Evolutionary conservation across 2,329 filamentous ascomycete genomes (phyloP).

Genomic region (Elsinoe batatas): DNA sequence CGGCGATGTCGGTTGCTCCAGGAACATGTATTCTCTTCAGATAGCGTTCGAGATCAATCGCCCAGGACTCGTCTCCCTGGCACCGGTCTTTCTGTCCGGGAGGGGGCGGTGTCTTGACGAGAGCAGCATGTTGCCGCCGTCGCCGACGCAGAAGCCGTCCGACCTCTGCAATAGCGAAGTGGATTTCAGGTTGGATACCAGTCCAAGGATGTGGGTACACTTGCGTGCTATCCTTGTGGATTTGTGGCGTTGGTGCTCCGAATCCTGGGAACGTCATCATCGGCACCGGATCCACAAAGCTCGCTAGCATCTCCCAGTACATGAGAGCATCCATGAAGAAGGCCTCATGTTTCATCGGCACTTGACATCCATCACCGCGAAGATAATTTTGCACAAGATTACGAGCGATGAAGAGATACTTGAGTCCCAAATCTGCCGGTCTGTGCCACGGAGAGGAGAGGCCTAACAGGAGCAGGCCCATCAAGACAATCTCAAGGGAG

Average conservation of each 20-base stretch:
- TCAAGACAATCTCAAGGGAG: conserved; percentile 42
- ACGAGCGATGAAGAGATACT: conserved; percentile 41
- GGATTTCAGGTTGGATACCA: conserved; percentile 36
- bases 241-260: conserved; percentile 17
- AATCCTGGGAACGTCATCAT: conserved; percentile 30
- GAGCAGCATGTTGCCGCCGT: conserved; percentile 2
- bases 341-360: conserved; percentile 23
- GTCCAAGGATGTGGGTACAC: conserved; percentile 41
- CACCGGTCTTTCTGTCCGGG: neutral
- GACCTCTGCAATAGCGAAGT: conserved; percentile 38
- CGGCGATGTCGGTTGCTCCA: conserved; percentile 37
- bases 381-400: conserved; percentile 29
- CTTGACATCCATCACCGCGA: neutral
- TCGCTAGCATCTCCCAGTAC: conserved; percentile 51
- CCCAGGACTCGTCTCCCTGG: conserved; percentile 27
- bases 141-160: conserved; percentile 28
- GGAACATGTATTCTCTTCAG: conserved; percentile 40
- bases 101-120: neutral
- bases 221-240: conserved; percentile 21
- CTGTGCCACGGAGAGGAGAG: conserved; percentile 53
- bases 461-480: conserved; percentile 50
- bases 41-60: conserved; percentile 37
- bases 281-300: conserved; percentile 36
- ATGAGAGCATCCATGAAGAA: conserved; percentile 49
- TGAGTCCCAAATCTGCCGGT: conserved; percentile 44